A percentile compares a stretch with the other conserved stretches of the same genome.
Conservation (phyloP, 768 basidiomycete genomes). For the Tephrocybe sp. region DNA sequence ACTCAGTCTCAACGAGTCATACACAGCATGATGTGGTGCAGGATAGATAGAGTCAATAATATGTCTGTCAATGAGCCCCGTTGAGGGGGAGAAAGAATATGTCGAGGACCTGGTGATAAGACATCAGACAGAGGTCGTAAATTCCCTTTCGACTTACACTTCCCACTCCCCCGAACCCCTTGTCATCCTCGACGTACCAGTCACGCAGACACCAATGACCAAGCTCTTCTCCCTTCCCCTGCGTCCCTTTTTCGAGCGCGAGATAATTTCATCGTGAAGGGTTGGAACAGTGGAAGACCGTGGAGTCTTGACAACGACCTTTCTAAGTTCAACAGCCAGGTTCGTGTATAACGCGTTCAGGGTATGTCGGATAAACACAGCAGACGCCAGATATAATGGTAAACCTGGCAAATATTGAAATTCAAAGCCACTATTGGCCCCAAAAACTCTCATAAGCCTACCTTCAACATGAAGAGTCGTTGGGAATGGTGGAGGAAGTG, state of each 20-base stretch:
- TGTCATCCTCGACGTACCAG: slow-evolving; percentile 62
- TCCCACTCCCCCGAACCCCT: slow-evolving; percentile 67
- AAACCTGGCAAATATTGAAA: slow-evolving; percentile 42
- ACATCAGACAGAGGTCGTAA: background rate
- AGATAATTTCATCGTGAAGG: background rate
- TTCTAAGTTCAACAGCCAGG: slow-evolving; percentile 52
- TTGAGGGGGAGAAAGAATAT: slow-evolving; percentile 67
- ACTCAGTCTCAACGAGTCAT: slow-evolving; percentile 51
- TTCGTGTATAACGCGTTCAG: slow-evolving; percentile 75
- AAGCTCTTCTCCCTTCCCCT: slow-evolving; percentile 56
- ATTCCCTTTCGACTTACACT: slow-evolving; percentile 45
- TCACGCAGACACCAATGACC: slow-evolving; percentile 50
- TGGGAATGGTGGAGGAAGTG: slow-evolving; percentile 68
- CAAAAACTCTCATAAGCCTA: slow-evolving; percentile 23
- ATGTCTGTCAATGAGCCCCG: slow-evolving; percentile 64
- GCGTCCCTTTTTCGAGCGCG: slow-evolving; percentile 9
- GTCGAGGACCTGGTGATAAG: slow-evolving; percentile 52
- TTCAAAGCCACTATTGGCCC: background rate
- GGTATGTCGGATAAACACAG: slow-evolving; percentile 67
- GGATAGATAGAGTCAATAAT: slow-evolving; percentile 75
- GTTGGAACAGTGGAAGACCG: slow-evolving; percentile 10
- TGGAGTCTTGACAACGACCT: slow-evolving; percentile 38
- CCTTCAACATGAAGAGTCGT: slow-evolving; percentile 70
- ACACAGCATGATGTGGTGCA: slow-evolving; percentile 69
- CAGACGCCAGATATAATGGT: slow-evolving; percentile 68